Percentiles rank a stretch among this genome's conserved stretches.
These are phyloP conservation scores for Saccharomycopsis phalli DNA, from an alignment of 1,139 yeast genomes.

Conservation along the genomic window DNA sequence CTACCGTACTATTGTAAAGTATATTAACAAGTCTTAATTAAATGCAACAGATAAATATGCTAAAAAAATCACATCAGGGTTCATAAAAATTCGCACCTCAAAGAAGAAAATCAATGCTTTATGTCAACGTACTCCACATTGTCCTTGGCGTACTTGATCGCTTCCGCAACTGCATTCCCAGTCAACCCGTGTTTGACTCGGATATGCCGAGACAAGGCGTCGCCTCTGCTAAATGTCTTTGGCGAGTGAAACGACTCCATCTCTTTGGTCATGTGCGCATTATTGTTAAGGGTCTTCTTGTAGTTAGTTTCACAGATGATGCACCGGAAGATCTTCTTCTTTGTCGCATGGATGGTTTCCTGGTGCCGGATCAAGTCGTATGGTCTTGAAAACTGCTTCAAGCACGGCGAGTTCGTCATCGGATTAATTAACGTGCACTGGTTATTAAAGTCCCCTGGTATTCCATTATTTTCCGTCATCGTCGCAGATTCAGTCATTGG, in stretches of 20 bases:
- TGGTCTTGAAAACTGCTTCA: conserved; percentile 83
- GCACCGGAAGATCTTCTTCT: conserved; percentile 80
- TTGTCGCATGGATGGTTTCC: conserved; percentile 89
- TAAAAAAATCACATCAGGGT: no score
- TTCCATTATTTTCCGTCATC: conserved; percentile 6
- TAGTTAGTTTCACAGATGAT: conserved; percentile 45
- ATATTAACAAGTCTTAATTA: no score
- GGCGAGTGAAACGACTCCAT: conserved; percentile 32
- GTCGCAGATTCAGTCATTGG: conserved; percentile 11
- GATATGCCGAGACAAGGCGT: conserved; percentile 88
- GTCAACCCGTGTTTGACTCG: conserved; percentile 77
- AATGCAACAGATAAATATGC: no score
- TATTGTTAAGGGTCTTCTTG: conserved; percentile 3
- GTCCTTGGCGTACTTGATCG: conserved; percentile 67
- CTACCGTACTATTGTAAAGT: no score
- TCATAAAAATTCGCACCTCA: no score
- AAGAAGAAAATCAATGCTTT: conserved; percentile 4
- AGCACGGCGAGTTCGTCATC: conserved; percentile 52
- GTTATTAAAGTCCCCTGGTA: conserved; percentile 22
- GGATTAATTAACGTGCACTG: conserved; percentile 57
- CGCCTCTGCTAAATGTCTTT: conserved; percentile 88
- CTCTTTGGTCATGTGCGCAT: background rate
- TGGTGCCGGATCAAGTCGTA: conserved; percentile 93
- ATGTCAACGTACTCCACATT: conserved; percentile 46
- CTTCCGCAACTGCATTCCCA: conserved; percentile 59